Base-by-base conservation (phyloP, 495 filamentous ascomycete species). In the Trichoderma parareesei region DNA sequence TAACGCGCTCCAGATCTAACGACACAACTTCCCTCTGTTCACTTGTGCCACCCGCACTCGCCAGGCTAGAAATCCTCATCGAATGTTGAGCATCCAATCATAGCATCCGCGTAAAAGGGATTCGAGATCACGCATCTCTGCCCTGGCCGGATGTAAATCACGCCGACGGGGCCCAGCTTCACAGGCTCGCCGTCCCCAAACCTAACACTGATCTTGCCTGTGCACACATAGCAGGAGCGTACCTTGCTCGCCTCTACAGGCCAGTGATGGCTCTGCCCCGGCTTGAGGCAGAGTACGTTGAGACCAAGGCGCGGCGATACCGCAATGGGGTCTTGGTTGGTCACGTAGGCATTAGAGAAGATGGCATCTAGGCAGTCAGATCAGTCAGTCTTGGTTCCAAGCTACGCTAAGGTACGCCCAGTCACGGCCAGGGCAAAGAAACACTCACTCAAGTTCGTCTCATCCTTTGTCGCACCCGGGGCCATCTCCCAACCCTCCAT, bases 281-380 rank as follows among this genome's bases (percentile, higher is more conserved):
- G 61, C 53, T 65, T 46, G 10, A 79, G 66, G 9, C 68, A 72
- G 20, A 75, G 65, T 35, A 77, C 68, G 64, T 71, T 73, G 71
- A 77, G 72, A 20, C 67, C 60, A 0, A 78, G 64, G 60, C 73
- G 74, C 6, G 73, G 69, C 46, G 68, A 66, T 6, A 77, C 71
- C 2, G 62, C 65, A 5, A 76, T 67, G 0, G 64, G 63, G 11
- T 73, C 65, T 46, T 67, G 66, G 38, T 69, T 69, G 4, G 70
- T 65, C 6, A 79, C 69, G 64, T 71, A 78, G 7, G 77, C 59
- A n/a, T 75, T 76, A 13, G 78, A 80, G 66, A 73, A 79, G 18
- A 75, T 76, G 20, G 77, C 65, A 18, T 70, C 74, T 76, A 38
- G 5, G 9, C 9, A 5, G 27, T 35, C 20, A 44, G 38, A 14